Conservation (phyloP, 2,329 filamentous ascomycete species). For the Fusarium sp. region DNA sequence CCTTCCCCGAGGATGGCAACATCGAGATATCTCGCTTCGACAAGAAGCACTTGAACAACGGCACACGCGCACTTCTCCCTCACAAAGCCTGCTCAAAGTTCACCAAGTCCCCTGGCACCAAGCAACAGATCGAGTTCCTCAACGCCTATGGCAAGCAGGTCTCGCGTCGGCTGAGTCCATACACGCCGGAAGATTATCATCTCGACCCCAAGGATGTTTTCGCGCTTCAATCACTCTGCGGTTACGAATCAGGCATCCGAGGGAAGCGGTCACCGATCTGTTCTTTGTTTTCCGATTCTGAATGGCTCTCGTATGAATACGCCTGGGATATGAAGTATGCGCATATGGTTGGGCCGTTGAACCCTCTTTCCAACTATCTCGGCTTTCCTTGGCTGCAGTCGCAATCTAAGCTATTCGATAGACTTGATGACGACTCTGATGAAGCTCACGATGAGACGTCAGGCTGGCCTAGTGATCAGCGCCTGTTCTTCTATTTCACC, state of each 20-base stretch:
- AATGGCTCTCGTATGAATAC: constrained; percentile 43
- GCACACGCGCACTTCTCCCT: constrained; percentile 40
- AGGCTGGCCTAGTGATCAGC: constrained; percentile 36
- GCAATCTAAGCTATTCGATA: constrained; percentile 31
- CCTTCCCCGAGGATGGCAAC: constrained; percentile 23
- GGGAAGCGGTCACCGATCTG: constrained; percentile 36
- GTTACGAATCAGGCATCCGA: constrained; percentile 38
- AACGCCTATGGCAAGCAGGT: constrained; percentile 32
- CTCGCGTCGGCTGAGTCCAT: constrained; percentile 26
- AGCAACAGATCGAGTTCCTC: constrained; percentile 35
- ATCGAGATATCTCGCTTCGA: constrained; percentile 36
- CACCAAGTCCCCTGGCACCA: constrained; percentile 32
- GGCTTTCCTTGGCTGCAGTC: constrained; percentile 39
- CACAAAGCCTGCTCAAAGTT: constrained; percentile 42
- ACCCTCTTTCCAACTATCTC: constrained; percentile 37
- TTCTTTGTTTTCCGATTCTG: constrained; percentile 33
- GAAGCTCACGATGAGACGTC: not conserved
- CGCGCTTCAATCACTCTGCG: constrained; percentile 40
- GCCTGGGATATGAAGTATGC: constrained; percentile 45
- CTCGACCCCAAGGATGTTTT: constrained; percentile 38
- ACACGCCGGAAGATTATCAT: constrained; percentile 34
- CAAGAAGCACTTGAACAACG: constrained; percentile 35
- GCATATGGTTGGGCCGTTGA: constrained; percentile 40
- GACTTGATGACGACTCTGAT: constrained; percentile 14
- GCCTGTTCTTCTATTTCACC: constrained; percentile 40